Base-by-base conservation (phyloP, 371 early-diverging fungal genomes). In the Lichtheimia corymbifera region DNA sequence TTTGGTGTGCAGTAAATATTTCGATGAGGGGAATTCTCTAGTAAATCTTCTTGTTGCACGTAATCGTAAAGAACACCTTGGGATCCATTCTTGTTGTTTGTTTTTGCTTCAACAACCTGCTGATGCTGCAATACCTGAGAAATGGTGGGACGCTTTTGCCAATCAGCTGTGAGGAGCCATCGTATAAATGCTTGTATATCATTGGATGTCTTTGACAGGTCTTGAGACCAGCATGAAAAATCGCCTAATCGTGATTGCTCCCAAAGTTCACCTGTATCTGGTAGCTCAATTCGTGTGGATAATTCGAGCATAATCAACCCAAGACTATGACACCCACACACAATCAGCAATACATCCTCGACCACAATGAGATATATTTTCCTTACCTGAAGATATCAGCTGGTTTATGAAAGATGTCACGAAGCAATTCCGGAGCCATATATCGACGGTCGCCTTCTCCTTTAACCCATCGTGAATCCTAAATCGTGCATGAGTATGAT, bases 381-480 rank as follows among this genome's bases (percentile, higher is more conserved):
- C 5, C 52, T 56, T 72, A 86, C 89, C 88, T 95, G 61, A 95
- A 99, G 20, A 99, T 82, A 66, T 99, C 99, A 2, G 94, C 95
- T 2, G 92, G 83, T 45, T 86, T 87, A 65, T 87, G 85, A 72
- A 88, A 94, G 9, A 74, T 66, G 54, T 91, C 93, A 47, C 79
- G 64, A 53, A 98, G 70, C 17, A 97, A 72, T 72, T 99, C 99
- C 1, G 95, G 95, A 2, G 98, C 97, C 83, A 99, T 87, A 62
- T 99, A 99, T 41, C 83, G 83, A 63, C 96, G 87, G 78, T 99
- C 99, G 1, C 99, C 99, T 73, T 99, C 99, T 22, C 84, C 80
- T 54, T 90, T 74, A 0, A 73, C 61, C 61, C 65, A 67, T 24
- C 53, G 51, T 17, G 45, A 51, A 43, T 73, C 64, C 75, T 74